Percentiles rank a stretch among this genome's conserved stretches.
phyloP scores from a whole-genome alignment of 345 rosid genomes.

The Tarenaya hassleriana region DNA sequence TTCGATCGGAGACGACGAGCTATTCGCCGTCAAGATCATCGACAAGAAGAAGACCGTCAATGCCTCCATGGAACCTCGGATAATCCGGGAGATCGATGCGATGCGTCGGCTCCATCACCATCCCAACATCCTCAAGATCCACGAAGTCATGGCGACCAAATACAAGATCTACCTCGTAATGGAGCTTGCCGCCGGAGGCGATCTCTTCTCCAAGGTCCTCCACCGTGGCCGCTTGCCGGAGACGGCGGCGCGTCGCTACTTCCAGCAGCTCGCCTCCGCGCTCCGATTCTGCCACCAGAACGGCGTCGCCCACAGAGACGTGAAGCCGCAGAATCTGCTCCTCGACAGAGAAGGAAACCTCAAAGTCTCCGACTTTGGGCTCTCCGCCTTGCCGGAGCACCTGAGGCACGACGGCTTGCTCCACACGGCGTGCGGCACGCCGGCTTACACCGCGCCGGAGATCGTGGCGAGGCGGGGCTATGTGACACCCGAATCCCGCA shows the following conservation, averaged over 20 bases:
- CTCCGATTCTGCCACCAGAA: slow-evolving; percentile 68
- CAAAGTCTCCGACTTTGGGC: slow-evolving; percentile 76
- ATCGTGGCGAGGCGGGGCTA: slow-evolving; percentile 40
- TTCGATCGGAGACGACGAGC: slow-evolving; percentile 33
- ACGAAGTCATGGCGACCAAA: slow-evolving; percentile 83
- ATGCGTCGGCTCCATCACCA: slow-evolving; percentile 77
- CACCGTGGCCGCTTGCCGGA: slow-evolving; percentile 46
- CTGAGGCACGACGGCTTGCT: slow-evolving; percentile 42
- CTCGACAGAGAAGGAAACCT: slow-evolving; percentile 55
- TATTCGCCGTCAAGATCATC: slow-evolving; percentile 63
- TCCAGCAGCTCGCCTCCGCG: slow-evolving; percentile 79
- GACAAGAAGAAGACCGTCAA: slow-evolving; percentile 43
- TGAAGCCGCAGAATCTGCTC: slow-evolving; percentile 83
- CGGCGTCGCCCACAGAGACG: slow-evolving; percentile 82
- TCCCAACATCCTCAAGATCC: slow-evolving; percentile 67
- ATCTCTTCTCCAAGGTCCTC: slow-evolving; percentile 43
- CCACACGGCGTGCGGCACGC: slow-evolving; percentile 77
- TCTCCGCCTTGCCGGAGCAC: slow-evolving; percentile 65
- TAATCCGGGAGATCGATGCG: slow-evolving; percentile 68
- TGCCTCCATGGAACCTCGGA: slow-evolving; percentile 49
- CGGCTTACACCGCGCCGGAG: slow-evolving; percentile 78
- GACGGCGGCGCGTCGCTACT: slow-evolving; percentile 48
- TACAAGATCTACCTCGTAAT: slow-evolving; percentile 72
- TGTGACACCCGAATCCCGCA: no score
- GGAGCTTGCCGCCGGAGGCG: slow-evolving; percentile 79